Conservation (phyloP, 805 yeast genomes). For the Wickerhamomyces chaumierensis region DNA sequence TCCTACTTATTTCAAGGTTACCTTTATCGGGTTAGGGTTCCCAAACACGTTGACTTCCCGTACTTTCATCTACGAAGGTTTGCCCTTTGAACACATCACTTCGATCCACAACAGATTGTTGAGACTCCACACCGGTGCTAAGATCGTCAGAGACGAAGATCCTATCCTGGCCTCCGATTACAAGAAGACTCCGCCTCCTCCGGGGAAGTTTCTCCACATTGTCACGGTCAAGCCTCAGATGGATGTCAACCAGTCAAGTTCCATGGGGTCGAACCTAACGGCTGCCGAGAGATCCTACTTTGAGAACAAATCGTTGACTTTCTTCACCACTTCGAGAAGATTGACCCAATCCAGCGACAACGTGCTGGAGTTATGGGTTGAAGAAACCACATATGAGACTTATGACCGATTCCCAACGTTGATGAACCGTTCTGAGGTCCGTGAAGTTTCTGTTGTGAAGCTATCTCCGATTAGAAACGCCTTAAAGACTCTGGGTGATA, state of each 20-base stretch:
- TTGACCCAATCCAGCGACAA: conserved; percentile 57
- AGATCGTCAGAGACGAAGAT: conserved; percentile 39
- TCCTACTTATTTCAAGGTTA: conserved; percentile 70
- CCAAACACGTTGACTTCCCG: conserved; percentile 67
- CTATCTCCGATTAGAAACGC: conserved; percentile 85
- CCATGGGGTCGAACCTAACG: conserved; percentile 17
- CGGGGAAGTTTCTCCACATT: conserved; percentile 68
- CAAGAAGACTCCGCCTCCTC: conserved; percentile 38
- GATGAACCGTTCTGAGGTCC: conserved; percentile 74
- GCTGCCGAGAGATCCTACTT: conserved; percentile 64
- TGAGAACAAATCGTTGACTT: conserved; percentile 60
- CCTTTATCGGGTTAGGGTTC: conserved; percentile 77
- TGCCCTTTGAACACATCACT: conserved; percentile 78
- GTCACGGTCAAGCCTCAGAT: conserved; percentile 60
- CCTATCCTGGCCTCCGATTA: conserved; percentile 28
- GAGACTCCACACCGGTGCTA: conserved; percentile 72
- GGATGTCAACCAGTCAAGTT: conserved; percentile 31
- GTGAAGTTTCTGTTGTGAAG: conserved; percentile 32
- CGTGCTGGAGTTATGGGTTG: conserved; percentile 77
- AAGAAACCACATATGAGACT: conserved; percentile 73
- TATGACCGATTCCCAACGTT: conserved; percentile 72
- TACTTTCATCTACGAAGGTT: conserved; percentile 74
- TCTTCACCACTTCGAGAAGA: conserved; percentile 58
- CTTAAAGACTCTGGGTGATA: conserved; percentile 48
- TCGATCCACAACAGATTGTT: conserved; percentile 70